These are phyloP conservation scores for Saturnispora sekii DNA, from an alignment of 805 yeast genomes.

Conservation along the genomic window DNA sequence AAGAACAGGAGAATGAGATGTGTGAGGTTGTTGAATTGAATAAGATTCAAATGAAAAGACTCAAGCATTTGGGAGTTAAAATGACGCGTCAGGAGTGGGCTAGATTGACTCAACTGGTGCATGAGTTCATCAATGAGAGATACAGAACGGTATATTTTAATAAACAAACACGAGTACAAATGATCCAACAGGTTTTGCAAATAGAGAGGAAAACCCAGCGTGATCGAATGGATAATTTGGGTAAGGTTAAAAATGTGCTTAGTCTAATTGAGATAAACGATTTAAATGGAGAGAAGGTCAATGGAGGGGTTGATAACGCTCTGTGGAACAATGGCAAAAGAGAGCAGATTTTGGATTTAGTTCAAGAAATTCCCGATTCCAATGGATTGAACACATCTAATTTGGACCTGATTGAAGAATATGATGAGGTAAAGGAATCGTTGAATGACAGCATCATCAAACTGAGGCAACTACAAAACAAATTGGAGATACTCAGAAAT, in stretches of 20 bases:
- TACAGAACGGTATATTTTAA: conserved; percentile 20
- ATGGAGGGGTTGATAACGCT: conserved; percentile 1
- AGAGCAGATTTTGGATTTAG: conserved; percentile 17
- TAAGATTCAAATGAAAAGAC: conserved; percentile 7
- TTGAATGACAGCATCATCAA: conserved; percentile 14
- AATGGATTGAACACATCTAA: conserved; percentile 15
- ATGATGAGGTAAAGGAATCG: conserved; percentile 15
- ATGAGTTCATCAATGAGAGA: conserved; percentile 9
- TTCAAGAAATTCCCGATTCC: conserved; percentile 25
- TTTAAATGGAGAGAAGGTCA: conserved; percentile 17
- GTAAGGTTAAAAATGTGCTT: conserved; percentile 22
- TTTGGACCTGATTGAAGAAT: conserved; percentile 18
- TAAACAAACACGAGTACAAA: conserved; percentile 24
- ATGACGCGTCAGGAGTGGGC: conserved; percentile 8
- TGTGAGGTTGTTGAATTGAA: conserved; percentile 15
- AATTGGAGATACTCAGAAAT: conserved; percentile 7
- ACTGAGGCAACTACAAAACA: conserved; percentile 12
- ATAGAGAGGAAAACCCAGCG: conserved; percentile 15
- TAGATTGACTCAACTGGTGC: conserved; percentile 1
- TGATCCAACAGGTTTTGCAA: conserved; percentile 22
- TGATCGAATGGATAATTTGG: conserved; percentile 15
- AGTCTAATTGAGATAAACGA: conserved; percentile 18
- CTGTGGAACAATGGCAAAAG: conserved; percentile 1
- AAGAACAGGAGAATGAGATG: conserved; percentile 17
- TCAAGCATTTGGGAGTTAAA: conserved; percentile 7